phyloP scores from a whole-genome alignment of 345 rosid genomes.

The Conringia planisiliqua region DNA sequence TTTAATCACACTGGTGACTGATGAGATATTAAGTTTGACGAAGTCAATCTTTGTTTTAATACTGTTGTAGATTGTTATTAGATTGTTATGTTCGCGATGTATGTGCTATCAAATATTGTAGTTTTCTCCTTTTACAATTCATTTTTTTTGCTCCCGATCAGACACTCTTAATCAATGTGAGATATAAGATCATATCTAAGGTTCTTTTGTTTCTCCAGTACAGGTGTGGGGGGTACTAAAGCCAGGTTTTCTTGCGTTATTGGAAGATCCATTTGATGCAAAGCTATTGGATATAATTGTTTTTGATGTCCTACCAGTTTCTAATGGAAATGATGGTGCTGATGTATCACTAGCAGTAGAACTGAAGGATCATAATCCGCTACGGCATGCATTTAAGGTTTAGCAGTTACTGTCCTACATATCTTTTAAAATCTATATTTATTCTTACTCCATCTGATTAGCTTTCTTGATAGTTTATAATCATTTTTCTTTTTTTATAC shows the following conservation, averaged over 20 bases:
- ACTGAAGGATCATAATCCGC: slow-evolving; percentile 87
- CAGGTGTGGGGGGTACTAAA: slow-evolving; percentile 99
- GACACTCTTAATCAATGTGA: slow-evolving; percentile 1
- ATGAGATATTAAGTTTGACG: slow-evolving; percentile 7
- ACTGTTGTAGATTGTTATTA: background rate
- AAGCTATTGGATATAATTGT: slow-evolving; percentile 88
- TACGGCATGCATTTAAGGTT: slow-evolving; percentile 92
- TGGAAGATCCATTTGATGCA: slow-evolving; percentile 81
- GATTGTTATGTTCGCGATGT: slow-evolving; percentile 1
- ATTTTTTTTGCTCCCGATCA: slow-evolving; percentile 4
- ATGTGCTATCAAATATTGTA: background rate
- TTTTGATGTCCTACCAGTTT: slow-evolving; percentile 88
- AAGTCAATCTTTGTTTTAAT: background rate
- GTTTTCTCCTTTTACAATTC: slow-evolving; percentile 3
- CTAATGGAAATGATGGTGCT: slow-evolving; percentile 78
- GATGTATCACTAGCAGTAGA: slow-evolving; percentile 76
- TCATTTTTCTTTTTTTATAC: background rate
- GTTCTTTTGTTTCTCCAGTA: slow-evolving; percentile 41
- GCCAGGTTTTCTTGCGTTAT: slow-evolving; percentile 93
- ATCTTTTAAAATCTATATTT: background rate
- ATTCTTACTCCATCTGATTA: background rate
- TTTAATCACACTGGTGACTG: background rate
- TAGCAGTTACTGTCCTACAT: slow-evolving; percentile 19
- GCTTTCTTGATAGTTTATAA: slow-evolving; percentile 1
- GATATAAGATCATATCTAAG: slow-evolving; percentile 22